These are phyloP conservation scores for Alnus rubra DNA, from an alignment of 306 rosid genomes.

Conservation along the genomic window DNA sequence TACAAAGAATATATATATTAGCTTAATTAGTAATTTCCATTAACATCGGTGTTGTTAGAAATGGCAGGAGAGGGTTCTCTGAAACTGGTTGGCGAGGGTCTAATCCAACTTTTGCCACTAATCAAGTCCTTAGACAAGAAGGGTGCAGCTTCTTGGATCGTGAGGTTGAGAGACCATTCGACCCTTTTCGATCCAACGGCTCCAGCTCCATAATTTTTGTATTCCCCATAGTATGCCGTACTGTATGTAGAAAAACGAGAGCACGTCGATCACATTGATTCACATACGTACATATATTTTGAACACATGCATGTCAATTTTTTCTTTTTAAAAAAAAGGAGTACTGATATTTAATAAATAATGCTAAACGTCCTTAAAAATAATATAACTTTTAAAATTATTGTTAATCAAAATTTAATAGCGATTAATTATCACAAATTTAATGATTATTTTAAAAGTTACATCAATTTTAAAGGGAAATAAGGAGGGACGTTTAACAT, in stretches of 20 bases:
- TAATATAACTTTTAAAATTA: too few species aligned
- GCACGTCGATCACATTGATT: too few species aligned
- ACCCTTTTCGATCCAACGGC: constrained; percentile 43
- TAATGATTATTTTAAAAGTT: too few species aligned
- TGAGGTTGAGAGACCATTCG: constrained; percentile 41
- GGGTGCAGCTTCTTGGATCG: constrained; percentile 39
- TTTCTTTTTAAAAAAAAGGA: too few species aligned
- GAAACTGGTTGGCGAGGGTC: constrained; percentile 36
- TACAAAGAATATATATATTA: neutral
- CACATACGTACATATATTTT: too few species aligned
- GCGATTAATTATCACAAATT: too few species aligned
- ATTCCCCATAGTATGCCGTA: constrained; percentile 49
- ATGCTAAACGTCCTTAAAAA: too few species aligned
- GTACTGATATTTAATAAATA: too few species aligned
- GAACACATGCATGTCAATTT: too few species aligned
- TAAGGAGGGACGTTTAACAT: too few species aligned
- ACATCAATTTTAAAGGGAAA: too few species aligned
- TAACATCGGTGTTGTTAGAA: neutral
- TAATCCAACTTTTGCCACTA: constrained; percentile 40
- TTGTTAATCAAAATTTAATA: too few species aligned
- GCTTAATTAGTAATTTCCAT: neutral
- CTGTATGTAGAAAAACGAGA: constrained; percentile 9
- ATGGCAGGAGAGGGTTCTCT: constrained; percentile 19
- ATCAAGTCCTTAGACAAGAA: constrained; percentile 44
- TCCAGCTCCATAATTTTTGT: constrained; percentile 47